Conservation (phyloP, 2,329 filamentous ascomycete species). For the Xylaria sp. region DNA sequence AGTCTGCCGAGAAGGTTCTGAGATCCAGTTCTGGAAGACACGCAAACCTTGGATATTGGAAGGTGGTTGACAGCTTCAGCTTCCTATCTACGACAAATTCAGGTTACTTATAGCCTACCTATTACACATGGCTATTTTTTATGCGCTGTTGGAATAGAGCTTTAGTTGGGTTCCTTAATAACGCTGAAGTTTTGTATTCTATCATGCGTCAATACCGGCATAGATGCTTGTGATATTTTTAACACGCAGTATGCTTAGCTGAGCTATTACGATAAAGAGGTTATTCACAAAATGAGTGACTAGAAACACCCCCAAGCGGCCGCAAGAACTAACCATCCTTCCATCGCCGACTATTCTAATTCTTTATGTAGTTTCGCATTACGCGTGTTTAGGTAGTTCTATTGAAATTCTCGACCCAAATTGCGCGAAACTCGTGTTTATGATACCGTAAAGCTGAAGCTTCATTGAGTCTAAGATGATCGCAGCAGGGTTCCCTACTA, state of each 20-base stretch:
- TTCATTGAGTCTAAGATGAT: background rate
- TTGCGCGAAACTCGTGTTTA: background rate
- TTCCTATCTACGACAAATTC: background rate
- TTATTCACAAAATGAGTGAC: background rate
- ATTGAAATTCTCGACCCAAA: too few species aligned
- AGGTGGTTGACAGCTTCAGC: too few species aligned
- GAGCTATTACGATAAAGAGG: conserved; percentile 7
- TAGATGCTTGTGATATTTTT: background rate
- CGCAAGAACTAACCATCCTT: background rate
- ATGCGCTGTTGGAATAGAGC: too few species aligned
- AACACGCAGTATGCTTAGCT: background rate
- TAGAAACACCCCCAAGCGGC: background rate
- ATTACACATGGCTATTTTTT: too few species aligned
- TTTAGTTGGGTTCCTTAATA: too few species aligned
- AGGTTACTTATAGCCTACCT: background rate
- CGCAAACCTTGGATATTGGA: too few species aligned
- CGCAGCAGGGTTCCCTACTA: background rate
- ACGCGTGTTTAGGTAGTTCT: too few species aligned
- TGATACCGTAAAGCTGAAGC: too few species aligned
- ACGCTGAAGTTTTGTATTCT: too few species aligned
- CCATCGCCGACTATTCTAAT: background rate
- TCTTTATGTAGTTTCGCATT: background rate
- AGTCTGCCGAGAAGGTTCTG: too few species aligned
- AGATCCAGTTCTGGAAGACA: too few species aligned
- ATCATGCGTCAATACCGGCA: too few species aligned